Percentiles rank a stretch among this genome's conserved stretches.
Evolutionary conservation across 345 rosid genomes (phyloP).

Genomic region (Eucalyptus polyanthemos): DNA sequence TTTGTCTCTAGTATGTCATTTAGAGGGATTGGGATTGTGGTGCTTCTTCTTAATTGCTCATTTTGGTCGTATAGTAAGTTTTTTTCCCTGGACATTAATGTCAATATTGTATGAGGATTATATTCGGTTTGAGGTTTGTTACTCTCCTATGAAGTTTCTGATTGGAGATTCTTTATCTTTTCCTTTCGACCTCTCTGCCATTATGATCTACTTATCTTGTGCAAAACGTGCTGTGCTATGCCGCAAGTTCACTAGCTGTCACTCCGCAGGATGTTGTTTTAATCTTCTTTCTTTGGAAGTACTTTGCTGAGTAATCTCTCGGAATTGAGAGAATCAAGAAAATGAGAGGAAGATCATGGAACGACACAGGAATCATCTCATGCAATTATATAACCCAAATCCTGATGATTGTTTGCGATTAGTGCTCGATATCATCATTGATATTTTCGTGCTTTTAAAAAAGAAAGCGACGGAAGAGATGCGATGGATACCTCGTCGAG

Average conservation of each 20-base stretch:
- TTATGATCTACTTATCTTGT: neutral
- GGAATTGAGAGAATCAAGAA: neutral
- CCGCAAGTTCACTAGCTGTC: neutral
- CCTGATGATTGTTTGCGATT: neutral
- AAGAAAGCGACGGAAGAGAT: neutral
- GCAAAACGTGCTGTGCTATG: neutral
- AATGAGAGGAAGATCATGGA: neutral
- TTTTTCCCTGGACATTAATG: neutral
- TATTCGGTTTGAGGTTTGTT: neutral
- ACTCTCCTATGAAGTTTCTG: neutral
- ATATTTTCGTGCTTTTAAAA: neutral
- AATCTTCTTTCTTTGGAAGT: neutral
- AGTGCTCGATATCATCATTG: neutral
- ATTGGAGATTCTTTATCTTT: neutral
- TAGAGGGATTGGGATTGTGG: neutral
- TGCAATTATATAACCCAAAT: neutral
- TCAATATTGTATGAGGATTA: neutral
- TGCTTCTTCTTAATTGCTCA: neutral
- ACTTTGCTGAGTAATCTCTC: neutral
- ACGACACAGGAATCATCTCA: neutral
- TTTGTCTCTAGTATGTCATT: neutral
- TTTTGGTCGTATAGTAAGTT: neutral
- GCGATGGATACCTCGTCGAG: neutral
- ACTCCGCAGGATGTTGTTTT: neutral
- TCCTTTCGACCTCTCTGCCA: neutral